These are phyloP conservation scores for Beta macrorhiza DNA, from an alignment of 179 eudicot species.

Conservation along the genomic window DNA sequence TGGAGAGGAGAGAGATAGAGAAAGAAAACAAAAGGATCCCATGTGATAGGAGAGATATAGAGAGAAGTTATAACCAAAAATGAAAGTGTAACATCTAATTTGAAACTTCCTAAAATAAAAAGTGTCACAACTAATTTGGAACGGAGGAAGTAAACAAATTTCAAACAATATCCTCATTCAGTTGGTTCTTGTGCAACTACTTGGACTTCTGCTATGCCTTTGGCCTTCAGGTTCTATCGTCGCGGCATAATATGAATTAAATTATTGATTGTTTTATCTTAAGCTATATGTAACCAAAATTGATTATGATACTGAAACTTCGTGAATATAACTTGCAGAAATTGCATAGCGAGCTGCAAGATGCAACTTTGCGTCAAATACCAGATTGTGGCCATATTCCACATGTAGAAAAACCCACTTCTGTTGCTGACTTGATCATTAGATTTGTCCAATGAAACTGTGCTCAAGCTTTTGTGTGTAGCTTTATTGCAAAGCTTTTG, in stretches of 20 bases:
- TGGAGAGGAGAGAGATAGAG: too few species aligned
- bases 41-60: too few species aligned
- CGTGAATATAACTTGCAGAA: constrained; percentile 37
- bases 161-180: not conserved
- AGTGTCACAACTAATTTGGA: too few species aligned
- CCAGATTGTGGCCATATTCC: constrained; percentile 70
- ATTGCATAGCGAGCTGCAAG: constrained; percentile 48
- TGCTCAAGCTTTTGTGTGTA: not conserved
- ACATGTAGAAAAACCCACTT: constrained; percentile 58
- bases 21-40: too few species aligned
- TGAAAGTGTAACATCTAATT: too few species aligned
- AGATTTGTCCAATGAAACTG: constrained; percentile 41
- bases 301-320: not conserved
- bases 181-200: not conserved
- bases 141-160: too few species aligned
- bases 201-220: too few species aligned
- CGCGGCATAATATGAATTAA: too few species aligned
- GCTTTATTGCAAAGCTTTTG: too few species aligned
- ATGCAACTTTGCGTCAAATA: constrained; percentile 44
- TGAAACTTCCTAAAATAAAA: too few species aligned
- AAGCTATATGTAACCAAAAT: not conserved
- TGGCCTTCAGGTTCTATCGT: too few species aligned
- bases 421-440: constrained; percentile 47
- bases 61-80: too few species aligned
- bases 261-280: not conserved